Conservation (phyloP, 108 stramenopile genomes). For the Fragilariopsis cylindrus region DNA sequence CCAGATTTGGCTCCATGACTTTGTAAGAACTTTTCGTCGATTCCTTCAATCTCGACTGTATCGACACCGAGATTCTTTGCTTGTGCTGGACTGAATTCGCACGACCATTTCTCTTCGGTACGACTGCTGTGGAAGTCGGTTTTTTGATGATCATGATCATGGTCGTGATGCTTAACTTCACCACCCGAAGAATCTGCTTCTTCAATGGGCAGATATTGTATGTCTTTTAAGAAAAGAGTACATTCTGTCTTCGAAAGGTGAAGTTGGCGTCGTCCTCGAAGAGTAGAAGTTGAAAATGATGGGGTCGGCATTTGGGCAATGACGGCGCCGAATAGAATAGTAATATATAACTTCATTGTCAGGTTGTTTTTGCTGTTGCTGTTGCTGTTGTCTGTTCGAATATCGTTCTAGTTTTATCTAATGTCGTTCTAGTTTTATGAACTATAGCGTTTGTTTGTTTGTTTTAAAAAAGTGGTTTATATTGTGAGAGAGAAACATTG, state of each 20-base stretch:
- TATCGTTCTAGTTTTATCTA: too few relatives aligned
- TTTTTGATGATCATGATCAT: too few relatives aligned
- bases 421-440: too few relatives aligned
- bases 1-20: constrained; percentile 13
- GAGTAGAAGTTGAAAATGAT: background rate
- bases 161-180: too few relatives aligned
- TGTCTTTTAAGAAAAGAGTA: background rate
- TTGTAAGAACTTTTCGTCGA: background rate
- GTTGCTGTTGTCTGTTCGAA: too few relatives aligned
- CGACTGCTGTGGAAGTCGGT: too few relatives aligned
- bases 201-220: background rate
- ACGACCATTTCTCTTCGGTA: constrained; percentile 2
- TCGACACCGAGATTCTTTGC: background rate
- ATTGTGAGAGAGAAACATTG: too few relatives aligned
- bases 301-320: background rate
- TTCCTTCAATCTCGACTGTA: constrained; percentile 7
- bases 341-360: constrained; percentile 2
- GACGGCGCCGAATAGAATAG: background rate
- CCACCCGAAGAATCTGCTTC: background rate
- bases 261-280: background rate
- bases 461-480: too few relatives aligned
- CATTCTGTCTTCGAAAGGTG: background rate
- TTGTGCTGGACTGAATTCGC: background rate
- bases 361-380: background rate
- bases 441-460: too few relatives aligned